These are phyloP conservation scores for Corylus americana DNA, from an alignment of 306 rosid species.

Conservation along the genomic window DNA sequence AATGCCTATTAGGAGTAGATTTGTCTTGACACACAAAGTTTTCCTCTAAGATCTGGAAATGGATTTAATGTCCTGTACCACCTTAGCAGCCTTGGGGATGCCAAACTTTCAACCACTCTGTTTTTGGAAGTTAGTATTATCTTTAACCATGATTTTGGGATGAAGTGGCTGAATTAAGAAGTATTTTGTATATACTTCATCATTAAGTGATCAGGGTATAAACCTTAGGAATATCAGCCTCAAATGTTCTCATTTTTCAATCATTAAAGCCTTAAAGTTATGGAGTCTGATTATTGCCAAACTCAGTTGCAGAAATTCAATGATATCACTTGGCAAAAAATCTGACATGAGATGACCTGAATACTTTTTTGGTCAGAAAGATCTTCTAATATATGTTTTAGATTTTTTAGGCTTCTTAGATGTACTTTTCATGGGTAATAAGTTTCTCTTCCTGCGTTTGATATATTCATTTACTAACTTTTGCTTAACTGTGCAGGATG, in stretches of 20 bases:
- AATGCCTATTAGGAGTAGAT: neutral
- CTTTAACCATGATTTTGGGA: neutral
- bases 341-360: slow-evolving; percentile 9
- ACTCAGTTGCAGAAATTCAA: neutral
- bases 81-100: slow-evolving; percentile 2
- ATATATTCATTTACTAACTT: slow-evolving; percentile 28
- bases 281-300: neutral
- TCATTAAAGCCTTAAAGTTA: slow-evolving; percentile 5
- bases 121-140: slow-evolving; percentile 5
- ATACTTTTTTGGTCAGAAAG: neutral
- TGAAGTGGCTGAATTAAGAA: slow-evolving; percentile 19
- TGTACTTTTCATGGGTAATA: neutral
- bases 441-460: slow-evolving; percentile 9
- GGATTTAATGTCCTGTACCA: neutral
- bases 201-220: slow-evolving; percentile 12
- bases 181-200: slow-evolving; percentile 3
- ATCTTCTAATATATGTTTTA: neutral
- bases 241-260: neutral
- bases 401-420: slow-evolving; percentile 9
- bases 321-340: neutral
- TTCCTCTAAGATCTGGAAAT: neutral
- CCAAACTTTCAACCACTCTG: neutral
- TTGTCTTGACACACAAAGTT: neutral
- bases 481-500: slow-evolving; percentile 50
- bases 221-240: slow-evolving; percentile 12